Evolutionary conservation across 352 stramenopile species (phyloP).

Genomic region (Globisporangium camurandrum): DNA sequence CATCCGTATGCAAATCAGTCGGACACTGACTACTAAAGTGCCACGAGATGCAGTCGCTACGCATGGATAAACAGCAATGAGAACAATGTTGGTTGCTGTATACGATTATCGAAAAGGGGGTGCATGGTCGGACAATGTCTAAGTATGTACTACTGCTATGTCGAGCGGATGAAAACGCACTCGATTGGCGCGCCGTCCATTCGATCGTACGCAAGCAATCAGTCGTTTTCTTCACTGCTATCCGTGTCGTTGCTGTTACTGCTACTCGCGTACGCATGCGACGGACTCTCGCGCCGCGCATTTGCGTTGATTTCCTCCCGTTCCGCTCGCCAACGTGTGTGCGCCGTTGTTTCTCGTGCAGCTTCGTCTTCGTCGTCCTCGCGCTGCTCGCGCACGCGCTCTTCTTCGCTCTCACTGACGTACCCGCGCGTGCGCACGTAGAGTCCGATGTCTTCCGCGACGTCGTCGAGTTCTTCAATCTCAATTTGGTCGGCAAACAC

Average conservation of each 20-base stretch:
- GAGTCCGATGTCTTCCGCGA: slow-evolving; percentile 7
- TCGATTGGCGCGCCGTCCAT: too few relatives aligned
- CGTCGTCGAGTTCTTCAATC: slow-evolving; percentile 8
- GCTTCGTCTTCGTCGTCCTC: not conserved
- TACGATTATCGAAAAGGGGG: too few relatives aligned
- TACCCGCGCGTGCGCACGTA: slow-evolving; percentile 6
- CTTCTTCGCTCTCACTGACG: slow-evolving; percentile 2
- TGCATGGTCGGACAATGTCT: too few relatives aligned
- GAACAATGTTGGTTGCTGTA: too few relatives aligned
- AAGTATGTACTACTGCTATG: too few relatives aligned
- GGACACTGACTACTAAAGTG: too few relatives aligned
- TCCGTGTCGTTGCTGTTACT: not conserved
- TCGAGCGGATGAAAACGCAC: too few relatives aligned
- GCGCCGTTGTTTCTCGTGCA: not conserved
- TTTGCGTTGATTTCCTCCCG: not conserved
- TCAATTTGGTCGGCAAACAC: not conserved
- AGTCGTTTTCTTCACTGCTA: too few relatives aligned
- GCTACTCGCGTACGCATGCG: not conserved
- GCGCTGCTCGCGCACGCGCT: not conserved
- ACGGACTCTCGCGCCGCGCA: not conserved
- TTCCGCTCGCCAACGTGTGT: not conserved
- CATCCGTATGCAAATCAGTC: too few relatives aligned
- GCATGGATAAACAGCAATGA: too few relatives aligned
- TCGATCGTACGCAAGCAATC: too few relatives aligned
- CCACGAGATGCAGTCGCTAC: too few relatives aligned